A percentile compares a stretch with the other conserved stretches of the same genome.
These are phyloP conservation scores for Fusarium stilboides DNA, from an alignment of 2,329 filamentous ascomycete species.

Conservation along the genomic window DNA sequence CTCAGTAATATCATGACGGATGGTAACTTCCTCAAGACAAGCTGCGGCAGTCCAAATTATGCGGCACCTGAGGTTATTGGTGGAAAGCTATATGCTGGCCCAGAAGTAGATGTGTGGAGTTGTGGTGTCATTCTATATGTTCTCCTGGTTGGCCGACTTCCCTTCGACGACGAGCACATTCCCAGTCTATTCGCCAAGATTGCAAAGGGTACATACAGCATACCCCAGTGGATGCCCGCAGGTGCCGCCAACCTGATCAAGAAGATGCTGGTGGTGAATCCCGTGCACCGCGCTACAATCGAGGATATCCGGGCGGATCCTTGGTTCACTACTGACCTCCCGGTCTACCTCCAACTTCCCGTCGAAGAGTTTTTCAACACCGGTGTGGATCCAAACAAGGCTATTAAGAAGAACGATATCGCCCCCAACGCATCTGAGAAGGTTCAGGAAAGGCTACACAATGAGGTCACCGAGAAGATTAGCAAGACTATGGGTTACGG, in stretches of 20 bases:
- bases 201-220: constrained; percentile 91
- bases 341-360: constrained; percentile 87
- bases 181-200: constrained; percentile 98
- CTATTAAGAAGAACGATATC: constrained; percentile 86
- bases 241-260: constrained; percentile 88
- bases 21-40: constrained; percentile 98
- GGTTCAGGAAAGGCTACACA: constrained; percentile 90
- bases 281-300: constrained; percentile 93
- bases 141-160: constrained; percentile 83
- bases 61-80: constrained; percentile 98
- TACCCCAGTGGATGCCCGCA: constrained; percentile 90
- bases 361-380: constrained; percentile 94
- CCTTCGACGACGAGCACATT: constrained; percentile 99
- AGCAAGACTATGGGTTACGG: constrained; percentile 99
- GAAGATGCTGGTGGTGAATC: constrained; percentile 95
- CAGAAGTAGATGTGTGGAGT: constrained; percentile 99
- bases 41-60: constrained; percentile 98
- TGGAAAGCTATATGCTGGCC: constrained; percentile 96
- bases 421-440: constrained; percentile 83
- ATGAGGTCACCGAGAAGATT: constrained; percentile 93
- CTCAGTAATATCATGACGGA: constrained; percentile 99
- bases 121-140: constrained; percentile 93
- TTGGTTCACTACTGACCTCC: constrained; percentile 92
- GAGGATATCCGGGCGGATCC: constrained; percentile 93
- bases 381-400: constrained; percentile 92